Percentiles rank a stretch among this genome's conserved stretches.
Evolutionary conservation across 441 rosid species (phyloP).

Genomic region (Eugenia klotzschiana): DNA sequence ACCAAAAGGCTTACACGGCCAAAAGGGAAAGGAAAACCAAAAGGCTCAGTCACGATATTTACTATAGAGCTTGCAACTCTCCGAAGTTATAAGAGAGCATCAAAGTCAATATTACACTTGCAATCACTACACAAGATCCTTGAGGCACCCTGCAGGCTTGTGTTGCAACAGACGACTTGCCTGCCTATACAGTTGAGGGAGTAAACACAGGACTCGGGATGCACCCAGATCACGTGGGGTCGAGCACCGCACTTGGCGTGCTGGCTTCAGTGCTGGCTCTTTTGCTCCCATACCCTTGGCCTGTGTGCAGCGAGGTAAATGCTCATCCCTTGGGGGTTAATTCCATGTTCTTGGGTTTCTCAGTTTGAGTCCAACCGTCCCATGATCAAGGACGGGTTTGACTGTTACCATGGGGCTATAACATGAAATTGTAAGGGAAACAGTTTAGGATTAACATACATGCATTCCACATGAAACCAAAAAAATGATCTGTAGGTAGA

Average conservation of each 20-base stretch:
- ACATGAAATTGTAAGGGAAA: background rate
- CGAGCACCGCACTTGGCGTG: conserved; percentile 58
- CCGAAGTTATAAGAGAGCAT: background rate
- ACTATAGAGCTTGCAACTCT: background rate
- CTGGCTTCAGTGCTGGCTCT: conserved; percentile 54
- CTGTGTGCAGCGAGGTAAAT: conserved; percentile 47
- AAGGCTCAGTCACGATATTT: background rate
- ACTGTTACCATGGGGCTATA: background rate
- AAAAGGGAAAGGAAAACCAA: background rate
- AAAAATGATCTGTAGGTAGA: background rate
- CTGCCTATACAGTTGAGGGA: too few species aligned
- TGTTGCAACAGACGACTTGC: too few species aligned
- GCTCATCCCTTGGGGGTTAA: background rate
- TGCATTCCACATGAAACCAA: background rate
- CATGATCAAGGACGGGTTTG: background rate
- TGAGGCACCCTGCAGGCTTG: too few species aligned
- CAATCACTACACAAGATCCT: too few species aligned
- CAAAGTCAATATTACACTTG: background rate
- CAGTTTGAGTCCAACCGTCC: background rate
- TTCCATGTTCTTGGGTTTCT: background rate
- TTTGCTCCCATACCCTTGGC: conserved; percentile 53
- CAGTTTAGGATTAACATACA: background rate
- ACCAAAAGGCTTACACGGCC: background rate
- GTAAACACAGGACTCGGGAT: conserved; percentile 22
- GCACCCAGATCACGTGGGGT: conserved; percentile 52